Evolutionary conservation across 2,329 filamentous ascomycete genomes (phyloP).

Genomic region (Xylariaceae sp.): DNA sequence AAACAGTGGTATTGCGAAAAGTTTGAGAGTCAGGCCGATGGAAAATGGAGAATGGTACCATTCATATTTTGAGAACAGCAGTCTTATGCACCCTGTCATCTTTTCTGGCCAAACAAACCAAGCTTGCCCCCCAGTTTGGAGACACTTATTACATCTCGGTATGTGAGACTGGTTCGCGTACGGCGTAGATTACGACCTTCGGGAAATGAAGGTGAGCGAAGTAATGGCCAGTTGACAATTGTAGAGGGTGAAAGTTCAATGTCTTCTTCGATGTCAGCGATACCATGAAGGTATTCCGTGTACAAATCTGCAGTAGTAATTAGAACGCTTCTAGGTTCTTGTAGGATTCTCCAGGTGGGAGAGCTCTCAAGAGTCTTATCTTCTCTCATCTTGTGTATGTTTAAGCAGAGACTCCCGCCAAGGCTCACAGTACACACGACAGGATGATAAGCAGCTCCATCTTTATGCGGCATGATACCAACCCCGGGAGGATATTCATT

Average conservation of each 20-base stretch:
- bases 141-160: constrained; percentile 81
- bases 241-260: constrained; percentile 56
- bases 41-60: constrained; percentile 74
- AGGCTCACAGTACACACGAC: constrained; percentile 90
- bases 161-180: constrained; percentile 70
- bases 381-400: constrained; percentile 64
- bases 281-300: constrained; percentile 69
- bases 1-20: constrained; percentile 73
- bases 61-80: constrained; percentile 49
- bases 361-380: constrained; percentile 53
- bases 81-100: constrained; percentile 29
- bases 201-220: constrained; percentile 47
- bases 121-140: constrained; percentile 68
- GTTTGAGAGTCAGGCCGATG: constrained; percentile 65
- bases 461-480: constrained; percentile 97
- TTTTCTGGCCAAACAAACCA: constrained; percentile 41
- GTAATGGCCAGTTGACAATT: constrained; percentile 68
- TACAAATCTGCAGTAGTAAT: constrained; percentile 69
- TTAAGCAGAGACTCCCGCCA: constrained; percentile 71
- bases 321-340: constrained; percentile 78
- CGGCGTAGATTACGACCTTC: constrained; percentile 54
- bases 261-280: constrained; percentile 64
- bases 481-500: constrained; percentile 87
- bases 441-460: constrained; percentile 80
- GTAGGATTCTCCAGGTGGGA: constrained; percentile 60